Evolutionary conservation across 2,329 filamentous ascomycete genomes (phyloP), one percentile per base, ranked within the genome.

Genomic region (Neofusicoccum umdonicola): DNA sequence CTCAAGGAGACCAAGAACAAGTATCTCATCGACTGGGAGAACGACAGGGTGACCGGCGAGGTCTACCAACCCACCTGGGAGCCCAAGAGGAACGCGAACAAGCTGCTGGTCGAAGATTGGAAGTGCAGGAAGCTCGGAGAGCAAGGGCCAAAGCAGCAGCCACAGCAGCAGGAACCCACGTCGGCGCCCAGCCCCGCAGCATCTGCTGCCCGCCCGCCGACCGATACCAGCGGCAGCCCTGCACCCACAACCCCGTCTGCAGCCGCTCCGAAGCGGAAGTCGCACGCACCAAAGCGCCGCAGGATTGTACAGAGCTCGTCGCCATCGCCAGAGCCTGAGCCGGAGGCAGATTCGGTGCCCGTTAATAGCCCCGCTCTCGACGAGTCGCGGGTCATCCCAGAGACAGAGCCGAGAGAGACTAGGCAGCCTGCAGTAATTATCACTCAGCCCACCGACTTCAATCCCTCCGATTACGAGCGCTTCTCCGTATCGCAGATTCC

Each of bases 1-100:
- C 66, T 79, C 19, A 65, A 70, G 45, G 76, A 77, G 51, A 69
- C 54, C 31, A 70, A 69, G 27, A 71, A 71, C 11, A 67, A 78
- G n/a, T 89, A 87, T 68, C 71, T 79, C 3, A 81, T 88, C 62
- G 81, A 87, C 69, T 88, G 87, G 87, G 81, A 79, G 54, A 80
- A 83, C 65, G 75, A 87, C 69, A 74, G 79, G n/a, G 66, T 68
- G 2, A 85, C 83, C 44, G 84, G 83, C 17, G 71, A 81, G 66
- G 66, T 67, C 1, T 88, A 82, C 70, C 64, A 74, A 3, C 81
- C 81, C 9, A 82, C 76, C 54, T 88, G 87, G 87, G 85, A 81
- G 58, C 77, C 73, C 0, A 78, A 79, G 45, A 58, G 45, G 6
- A 70, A 74, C 70, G 74, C 74, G 2, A 80, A 74, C 61, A 65